Evolutionary conservation across 805 yeast species (phyloP), one percentile per base, ranked within the genome.

Genomic region (Kodamaea hsintzibuensis): DNA sequence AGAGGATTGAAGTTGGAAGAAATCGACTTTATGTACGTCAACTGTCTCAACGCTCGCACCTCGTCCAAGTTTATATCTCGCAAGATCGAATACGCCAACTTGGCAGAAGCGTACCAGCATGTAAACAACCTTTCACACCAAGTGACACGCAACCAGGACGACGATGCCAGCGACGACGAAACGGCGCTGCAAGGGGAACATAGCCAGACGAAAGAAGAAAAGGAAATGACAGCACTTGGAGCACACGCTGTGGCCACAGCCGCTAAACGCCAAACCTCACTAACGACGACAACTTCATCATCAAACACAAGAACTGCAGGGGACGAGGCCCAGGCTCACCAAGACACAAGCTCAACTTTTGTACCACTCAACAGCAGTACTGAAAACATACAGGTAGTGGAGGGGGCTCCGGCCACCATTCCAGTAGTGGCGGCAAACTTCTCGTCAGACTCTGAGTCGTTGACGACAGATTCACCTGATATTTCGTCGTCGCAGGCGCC

Each of bases 1-100:
- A 86, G 83, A 62, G 96, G 96, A 0, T 74, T 89, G 50, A 82
- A 85, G 62, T 78, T 90, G 65, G 96, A 90, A 70, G 91, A 90
- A 60, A 85, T 90, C 51, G 92, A 90, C 71, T 89, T 83, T 57
- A 74, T 89, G 74, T 89, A 85, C 65, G 77, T 80, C 50, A 75
- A 77, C 37, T 85, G 92, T 60, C 70, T 79, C 42, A 79, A 66
- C 62, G 86, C 91, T 0, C 67, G 80, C 14, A 68, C 67, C 9
- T 84, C 90, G 0, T 58, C 69, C 10, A 65, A 69, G 27, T 85
- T 83, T 72, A 64, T 67, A 47, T 70, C 78, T 7, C 64, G 70
- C 10, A 73, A 69, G 55, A 65, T 75, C 50, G 71, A 70, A 51
- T 69, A 71, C 59, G 55, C 47, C 3, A 53, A 42, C 35, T 47